Evolutionary conservation across 257 asterid genomes (phyloP).

Genomic region (Ocimum tenuiflorum): DNA sequence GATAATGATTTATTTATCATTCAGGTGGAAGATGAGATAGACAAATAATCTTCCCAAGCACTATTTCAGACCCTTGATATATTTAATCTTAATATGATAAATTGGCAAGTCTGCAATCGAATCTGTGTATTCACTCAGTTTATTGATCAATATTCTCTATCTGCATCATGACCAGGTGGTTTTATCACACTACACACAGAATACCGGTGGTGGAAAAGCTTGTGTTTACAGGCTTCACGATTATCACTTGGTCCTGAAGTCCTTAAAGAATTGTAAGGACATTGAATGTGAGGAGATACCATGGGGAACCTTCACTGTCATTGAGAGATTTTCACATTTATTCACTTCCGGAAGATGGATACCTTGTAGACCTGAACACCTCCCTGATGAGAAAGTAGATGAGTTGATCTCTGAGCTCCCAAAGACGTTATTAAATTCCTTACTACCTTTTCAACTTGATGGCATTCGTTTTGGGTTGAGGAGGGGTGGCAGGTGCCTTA

Average conservation of each 20-base stretch:
- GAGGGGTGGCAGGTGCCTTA: constrained; percentile 94
- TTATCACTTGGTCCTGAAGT: constrained; percentile 55
- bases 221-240: constrained; percentile 62
- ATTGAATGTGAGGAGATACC: constrained; percentile 84
- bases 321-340: constrained; percentile 68
- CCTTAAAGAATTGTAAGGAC: constrained; percentile 51
- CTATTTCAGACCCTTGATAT: neutral
- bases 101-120: neutral
- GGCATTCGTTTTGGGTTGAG: constrained; percentile 82
- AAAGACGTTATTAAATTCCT: constrained; percentile 38
- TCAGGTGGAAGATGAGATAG: neutral
- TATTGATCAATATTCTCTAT: constrained; percentile 12
- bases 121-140: neutral
- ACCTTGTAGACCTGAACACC: constrained; percentile 86
- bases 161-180: constrained; percentile 37
- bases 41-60: neutral
- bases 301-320: constrained; percentile 72
- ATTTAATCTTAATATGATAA: neutral
- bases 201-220: constrained; percentile 59
- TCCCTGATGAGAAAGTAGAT: constrained; percentile 74
- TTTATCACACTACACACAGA: constrained; percentile 77
- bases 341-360: constrained; percentile 54
- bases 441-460: constrained; percentile 87
- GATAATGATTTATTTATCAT: neutral
- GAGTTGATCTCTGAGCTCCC: constrained; percentile 67